Percentiles rank a stretch among this genome's conserved stretches.
Conservation (phyloP, 2,329 filamentous ascomycete species). For the Cryphonectria naterciae region DNA sequence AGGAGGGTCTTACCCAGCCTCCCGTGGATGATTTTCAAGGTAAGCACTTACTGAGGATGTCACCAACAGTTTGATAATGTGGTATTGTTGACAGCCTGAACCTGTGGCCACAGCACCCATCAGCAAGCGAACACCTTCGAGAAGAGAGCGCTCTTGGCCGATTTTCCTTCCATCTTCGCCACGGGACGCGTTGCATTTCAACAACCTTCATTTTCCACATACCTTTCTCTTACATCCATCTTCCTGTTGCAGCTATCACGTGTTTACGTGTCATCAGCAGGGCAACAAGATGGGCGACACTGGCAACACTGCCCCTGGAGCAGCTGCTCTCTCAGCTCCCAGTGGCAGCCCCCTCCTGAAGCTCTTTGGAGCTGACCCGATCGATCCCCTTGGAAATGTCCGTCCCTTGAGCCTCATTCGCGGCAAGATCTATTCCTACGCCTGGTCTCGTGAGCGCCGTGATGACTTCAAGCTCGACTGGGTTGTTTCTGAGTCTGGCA, state of each 20-base stretch:
- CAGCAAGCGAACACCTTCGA: not conserved
- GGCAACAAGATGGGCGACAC: not conserved
- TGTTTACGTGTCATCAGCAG: not conserved
- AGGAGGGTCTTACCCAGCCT: not conserved
- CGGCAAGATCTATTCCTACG: constrained; percentile 23
- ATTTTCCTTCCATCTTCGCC: not conserved
- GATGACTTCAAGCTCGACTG: constrained; percentile 24
- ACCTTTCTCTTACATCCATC: not conserved
- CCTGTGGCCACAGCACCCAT: not conserved
- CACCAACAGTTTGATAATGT: not conserved
- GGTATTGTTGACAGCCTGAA: not conserved
- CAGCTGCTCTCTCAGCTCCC: not conserved
- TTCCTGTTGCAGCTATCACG: not conserved
- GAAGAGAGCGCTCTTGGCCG: not conserved
- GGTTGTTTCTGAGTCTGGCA: constrained; percentile 25
- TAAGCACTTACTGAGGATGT: not conserved
- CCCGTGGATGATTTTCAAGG: not conserved
- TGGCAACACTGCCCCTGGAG: not conserved
- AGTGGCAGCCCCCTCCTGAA: constrained; percentile 7
- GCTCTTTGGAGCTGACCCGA: constrained; percentile 15
- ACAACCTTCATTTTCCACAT: not conserved
- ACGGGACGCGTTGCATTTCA: not conserved
- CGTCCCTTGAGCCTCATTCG: constrained; percentile 13
- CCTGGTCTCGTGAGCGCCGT: constrained; percentile 24
- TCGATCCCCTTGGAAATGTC: not conserved